Base-by-base conservation (phyloP, 495 filamentous ascomycete species). In the Penicillium tannophilum region DNA sequence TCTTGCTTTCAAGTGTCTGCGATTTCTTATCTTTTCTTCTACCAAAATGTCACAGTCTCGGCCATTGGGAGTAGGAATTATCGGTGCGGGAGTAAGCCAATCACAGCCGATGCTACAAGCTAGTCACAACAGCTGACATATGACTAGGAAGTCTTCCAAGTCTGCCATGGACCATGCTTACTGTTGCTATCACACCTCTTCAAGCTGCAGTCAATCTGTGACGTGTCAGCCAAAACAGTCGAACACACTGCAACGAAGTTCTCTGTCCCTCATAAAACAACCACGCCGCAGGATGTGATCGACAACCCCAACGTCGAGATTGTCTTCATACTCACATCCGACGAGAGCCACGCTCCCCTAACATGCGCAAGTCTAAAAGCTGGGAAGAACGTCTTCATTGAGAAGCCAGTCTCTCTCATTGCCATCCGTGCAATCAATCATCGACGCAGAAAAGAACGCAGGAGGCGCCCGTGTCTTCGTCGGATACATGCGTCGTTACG, bases 401-500 rank as follows among this genome's bases (percentile, higher is more conserved):
- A 84, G 60, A 84, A 84, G 62, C 81, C 80, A 4, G 56, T 82
- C 11, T 66, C 61, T 79, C 42, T 68, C 58, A 19, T 24, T 70
- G 9, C 63, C 52, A 0, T 70, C 66, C n/a, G 62, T 69, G 6
- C 26, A 77, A 9, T 33, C 48, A 3, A 69, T 82, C 42, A 62
- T 73, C 11, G 62, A 71, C 2, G 79, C 76, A 0, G 74, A 80
- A 54, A 58, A 65, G 39, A 59, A 60, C 17, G 63, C 75, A 4
- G 60, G 58, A 2, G 56, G 56, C 19, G 63, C 63, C 39, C 70
- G 61, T 19, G 73, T 84, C 9, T 78, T 84, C 54, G 78, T 84
- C 6, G 81, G 79, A 1, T 79, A 79, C 50, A 82, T 82, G 79
- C 63, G 80, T 6, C 68, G 82, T n/a, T 84, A 80, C 62, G 78